phyloP scores from a whole-genome alignment of 768 basidiomycete genomes.

The Mycena crocata region DNA sequence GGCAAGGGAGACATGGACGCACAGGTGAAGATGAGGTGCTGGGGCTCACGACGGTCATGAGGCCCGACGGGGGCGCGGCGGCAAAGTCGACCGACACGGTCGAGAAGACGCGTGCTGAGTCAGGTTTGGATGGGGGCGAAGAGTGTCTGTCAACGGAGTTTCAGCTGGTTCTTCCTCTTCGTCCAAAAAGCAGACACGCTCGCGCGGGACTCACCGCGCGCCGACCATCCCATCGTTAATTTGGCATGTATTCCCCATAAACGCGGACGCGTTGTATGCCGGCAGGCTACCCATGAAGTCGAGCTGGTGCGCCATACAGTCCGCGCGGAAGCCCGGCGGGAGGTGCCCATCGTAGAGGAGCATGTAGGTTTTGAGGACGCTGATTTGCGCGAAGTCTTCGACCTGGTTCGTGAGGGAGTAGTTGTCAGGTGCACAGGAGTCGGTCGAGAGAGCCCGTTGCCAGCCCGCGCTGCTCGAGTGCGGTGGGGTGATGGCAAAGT shows the following conservation, averaged over 20 bases:
- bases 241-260: conserved; percentile 6
- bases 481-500: conserved; percentile 38
- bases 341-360: conserved; percentile 11
- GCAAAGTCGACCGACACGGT: not conserved
- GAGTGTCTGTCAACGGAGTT: no score
- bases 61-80: no score
- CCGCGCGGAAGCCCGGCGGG: conserved; percentile 2
- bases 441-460: conserved; percentile 35
- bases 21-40: no score
- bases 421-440: conserved; percentile 44
- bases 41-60: no score
- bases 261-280: not conserved
- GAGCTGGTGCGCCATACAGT: conserved; percentile 17
- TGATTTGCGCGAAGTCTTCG: conserved; percentile 32
- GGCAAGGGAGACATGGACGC: no score
- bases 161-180: no score
- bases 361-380: conserved; percentile 4
- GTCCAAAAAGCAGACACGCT: no score
- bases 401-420: conserved; percentile 40
- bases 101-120: not conserved
- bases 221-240: not conserved
- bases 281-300: not conserved
- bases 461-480: conserved; percentile 38
- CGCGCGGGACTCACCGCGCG: not conserved
- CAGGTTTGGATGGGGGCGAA: not conserved